phyloP scores from a whole-genome alignment of 176 grass and related monocot species.

The Paspalum notatum region DNA sequence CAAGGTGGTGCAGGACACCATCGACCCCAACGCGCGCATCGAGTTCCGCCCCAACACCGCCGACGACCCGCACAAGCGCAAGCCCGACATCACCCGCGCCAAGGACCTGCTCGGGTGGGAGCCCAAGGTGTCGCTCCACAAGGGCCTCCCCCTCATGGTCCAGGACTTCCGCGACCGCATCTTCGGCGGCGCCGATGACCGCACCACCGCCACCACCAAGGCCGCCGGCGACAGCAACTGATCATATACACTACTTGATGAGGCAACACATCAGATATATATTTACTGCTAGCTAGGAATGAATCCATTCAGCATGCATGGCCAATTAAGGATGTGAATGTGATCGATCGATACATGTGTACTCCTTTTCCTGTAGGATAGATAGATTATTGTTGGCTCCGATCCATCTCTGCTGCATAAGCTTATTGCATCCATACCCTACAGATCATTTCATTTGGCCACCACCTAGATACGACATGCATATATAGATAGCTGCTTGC shows the following conservation, averaged over 20 bases:
- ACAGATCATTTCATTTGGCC: neutral
- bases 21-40: constrained; percentile 69
- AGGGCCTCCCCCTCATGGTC: constrained; percentile 84
- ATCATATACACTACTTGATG: neutral
- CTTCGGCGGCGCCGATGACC: constrained; percentile 46
- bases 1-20: constrained; percentile 90
- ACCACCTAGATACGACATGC: too few relatives aligned
- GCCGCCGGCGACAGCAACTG: neutral
- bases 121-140: constrained; percentile 63
- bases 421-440: neutral
- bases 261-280: too few relatives aligned
- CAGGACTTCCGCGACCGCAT: constrained; percentile 77
- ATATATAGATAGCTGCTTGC: neutral
- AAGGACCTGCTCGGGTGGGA: constrained; percentile 84
- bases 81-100: constrained; percentile 78
- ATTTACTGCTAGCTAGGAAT: too few relatives aligned
- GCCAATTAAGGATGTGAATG: neutral
- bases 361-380: neutral
- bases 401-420: constrained; percentile 22
- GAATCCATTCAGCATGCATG: too few relatives aligned
- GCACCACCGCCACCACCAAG: constrained; percentile 34
- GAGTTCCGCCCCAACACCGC: constrained; percentile 80
- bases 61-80: constrained; percentile 95
- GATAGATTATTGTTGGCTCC: neutral
- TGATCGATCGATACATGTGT: neutral